These are phyloP conservation scores for Salinomyces thailandicus DNA, from an alignment of 2,329 filamentous ascomycete genomes.

Conservation along the genomic window DNA sequence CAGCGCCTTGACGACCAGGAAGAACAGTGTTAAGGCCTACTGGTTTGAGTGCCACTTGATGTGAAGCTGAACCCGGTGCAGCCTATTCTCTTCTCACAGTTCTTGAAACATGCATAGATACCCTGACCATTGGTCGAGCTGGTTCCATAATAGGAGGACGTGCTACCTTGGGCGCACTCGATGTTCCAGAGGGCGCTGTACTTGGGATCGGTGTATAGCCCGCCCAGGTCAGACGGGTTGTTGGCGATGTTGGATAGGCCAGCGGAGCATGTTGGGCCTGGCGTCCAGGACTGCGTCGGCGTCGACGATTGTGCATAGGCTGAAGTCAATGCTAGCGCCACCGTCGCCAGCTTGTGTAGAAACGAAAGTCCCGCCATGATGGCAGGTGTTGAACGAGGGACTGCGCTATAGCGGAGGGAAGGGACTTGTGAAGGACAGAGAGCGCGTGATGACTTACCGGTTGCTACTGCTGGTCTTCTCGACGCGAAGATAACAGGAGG, in stretches of 20 bases:
- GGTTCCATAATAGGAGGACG: slow-evolving; percentile 4
- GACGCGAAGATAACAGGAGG: no score
- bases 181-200: slow-evolving; percentile 11
- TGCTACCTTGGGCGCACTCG: slow-evolving; percentile 8
- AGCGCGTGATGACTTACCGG: no score
- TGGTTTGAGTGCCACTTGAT: not conserved
- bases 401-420: no score
- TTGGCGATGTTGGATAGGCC: slow-evolving; percentile 1
- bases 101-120: slow-evolving; percentile 12
- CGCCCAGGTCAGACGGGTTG: slow-evolving; percentile 4
- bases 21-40: no score
- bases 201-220: slow-evolving; percentile 8
- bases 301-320: no score
- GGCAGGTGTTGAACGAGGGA: no score
- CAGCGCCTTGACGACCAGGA: no score
- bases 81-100: slow-evolving; percentile 9
- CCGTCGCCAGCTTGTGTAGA: not conserved
- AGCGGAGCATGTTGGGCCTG: slow-evolving; percentile 1
- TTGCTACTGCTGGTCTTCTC: no score
- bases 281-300: slow-evolving; percentile 11
- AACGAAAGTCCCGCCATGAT: slow-evolving; percentile 2
- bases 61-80: slow-evolving; percentile 9
- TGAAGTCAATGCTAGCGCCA: not conserved
- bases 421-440: no score
- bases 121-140: slow-evolving; percentile 5